Percentiles rank a stretch among this genome's conserved stretches.
These are phyloP conservation scores for Passalora sequoiae DNA, from an alignment of 2,329 filamentous ascomycete species.

Conservation along the genomic window DNA sequence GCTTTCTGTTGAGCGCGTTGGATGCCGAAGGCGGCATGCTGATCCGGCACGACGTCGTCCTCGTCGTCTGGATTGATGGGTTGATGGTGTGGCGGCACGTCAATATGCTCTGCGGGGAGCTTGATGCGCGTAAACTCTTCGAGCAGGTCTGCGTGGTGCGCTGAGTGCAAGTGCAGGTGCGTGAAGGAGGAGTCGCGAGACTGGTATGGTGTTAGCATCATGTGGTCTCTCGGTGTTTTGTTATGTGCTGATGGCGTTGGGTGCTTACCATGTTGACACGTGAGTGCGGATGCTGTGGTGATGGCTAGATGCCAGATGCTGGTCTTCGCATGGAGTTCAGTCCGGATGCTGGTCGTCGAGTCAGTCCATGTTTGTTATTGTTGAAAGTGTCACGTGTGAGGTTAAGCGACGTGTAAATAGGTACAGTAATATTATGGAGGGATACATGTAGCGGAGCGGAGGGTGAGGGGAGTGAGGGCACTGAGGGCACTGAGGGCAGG, in stretches of 20 bases:
- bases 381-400: too few relatives aligned
- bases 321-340: background rate
- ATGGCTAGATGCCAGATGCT: background rate
- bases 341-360: background rate
- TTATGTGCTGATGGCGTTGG: too few relatives aligned
- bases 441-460: too few relatives aligned
- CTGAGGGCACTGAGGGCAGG: too few relatives aligned
- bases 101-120: slow-evolving; percentile 62
- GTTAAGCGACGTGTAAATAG: too few relatives aligned
- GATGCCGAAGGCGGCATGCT: slow-evolving; percentile 83
- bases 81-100: slow-evolving; percentile 72
- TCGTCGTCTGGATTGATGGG: slow-evolving; percentile 81
- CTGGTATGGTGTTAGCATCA: slow-evolving; percentile 29
- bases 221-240: background rate
- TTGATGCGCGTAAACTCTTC: slow-evolving; percentile 51
- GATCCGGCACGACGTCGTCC: slow-evolving; percentile 81
- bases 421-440: too few relatives aligned
- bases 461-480: too few relatives aligned
- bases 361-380: too few relatives aligned
- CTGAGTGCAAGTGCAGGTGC: slow-evolving; percentile 67
- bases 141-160: slow-evolving; percentile 71
- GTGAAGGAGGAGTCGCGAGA: slow-evolving; percentile 70
- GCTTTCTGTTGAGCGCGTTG: slow-evolving; percentile 69
- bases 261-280: slow-evolving; percentile 13
- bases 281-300: background rate